These are phyloP conservation scores for Botrytis deweyae DNA, from an alignment of 2,329 filamentous ascomycete species.

Conservation along the genomic window DNA sequence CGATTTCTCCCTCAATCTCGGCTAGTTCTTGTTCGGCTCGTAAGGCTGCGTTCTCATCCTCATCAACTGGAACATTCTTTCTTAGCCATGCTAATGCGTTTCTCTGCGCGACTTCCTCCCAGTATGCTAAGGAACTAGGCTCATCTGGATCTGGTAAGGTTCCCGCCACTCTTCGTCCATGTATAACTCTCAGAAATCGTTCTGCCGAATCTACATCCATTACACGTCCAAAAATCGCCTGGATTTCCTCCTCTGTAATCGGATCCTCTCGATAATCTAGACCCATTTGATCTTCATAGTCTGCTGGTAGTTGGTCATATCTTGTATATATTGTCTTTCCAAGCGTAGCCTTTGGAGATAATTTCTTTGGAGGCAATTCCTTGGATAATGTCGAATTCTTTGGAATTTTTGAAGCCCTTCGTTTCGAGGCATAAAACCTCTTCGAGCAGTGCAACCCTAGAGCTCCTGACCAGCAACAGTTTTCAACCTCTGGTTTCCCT, in stretches of 20 bases:
- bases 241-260: slow-evolving; percentile 49
- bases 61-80: slow-evolving; percentile 54
- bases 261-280: slow-evolving; percentile 53
- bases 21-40: slow-evolving; percentile 63
- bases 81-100: slow-evolving; percentile 57
- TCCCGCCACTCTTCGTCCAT: slow-evolving; percentile 63
- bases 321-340: slow-evolving; percentile 44
- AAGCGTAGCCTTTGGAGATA: not conserved
- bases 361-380: slow-evolving; percentile 21
- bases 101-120: slow-evolving; percentile 41
- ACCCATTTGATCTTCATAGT: slow-evolving; percentile 56
- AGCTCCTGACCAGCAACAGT: not conserved
- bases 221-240: slow-evolving; percentile 51
- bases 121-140: slow-evolving; percentile 25
- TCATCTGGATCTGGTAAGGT: slow-evolving; percentile 60
- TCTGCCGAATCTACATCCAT: slow-evolving; percentile 51
- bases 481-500: not conserved
- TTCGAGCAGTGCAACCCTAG: slow-evolving; percentile 19
- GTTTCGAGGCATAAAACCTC: slow-evolving; percentile 17
- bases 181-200: slow-evolving; percentile 55
- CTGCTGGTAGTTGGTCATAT: slow-evolving; percentile 57
- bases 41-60: slow-evolving; percentile 59
- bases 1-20: slow-evolving; percentile 47
- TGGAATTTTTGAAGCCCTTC: not conserved
- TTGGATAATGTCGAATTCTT: not conserved